Evolutionary conservation across 2,329 filamentous ascomycete genomes (phyloP).

Genomic region (Clonostachys byssicola): DNA sequence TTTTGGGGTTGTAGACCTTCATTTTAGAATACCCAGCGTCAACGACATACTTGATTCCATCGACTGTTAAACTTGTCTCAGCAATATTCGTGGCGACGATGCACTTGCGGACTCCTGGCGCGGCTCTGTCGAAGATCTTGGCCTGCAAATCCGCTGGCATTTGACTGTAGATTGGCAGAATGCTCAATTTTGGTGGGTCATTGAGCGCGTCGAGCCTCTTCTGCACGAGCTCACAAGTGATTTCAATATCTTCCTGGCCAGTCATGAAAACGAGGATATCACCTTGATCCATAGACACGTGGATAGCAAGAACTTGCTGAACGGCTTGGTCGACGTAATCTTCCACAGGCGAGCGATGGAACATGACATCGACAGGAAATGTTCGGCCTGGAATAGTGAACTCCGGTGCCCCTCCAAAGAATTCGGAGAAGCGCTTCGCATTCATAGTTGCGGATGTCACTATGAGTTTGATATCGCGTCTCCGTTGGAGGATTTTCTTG

Average conservation of each 20-base stretch:
- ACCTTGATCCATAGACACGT: conserved; percentile 87
- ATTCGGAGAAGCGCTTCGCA: conserved; percentile 89
- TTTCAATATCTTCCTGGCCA: conserved; percentile 96
- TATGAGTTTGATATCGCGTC: conserved; percentile 90
- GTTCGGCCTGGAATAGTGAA: conserved; percentile 95
- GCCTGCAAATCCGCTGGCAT: conserved; percentile 98
- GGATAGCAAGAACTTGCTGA: conserved; percentile 91
- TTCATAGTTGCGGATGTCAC: conserved; percentile 99
- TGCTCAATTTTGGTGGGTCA: conserved; percentile 89
- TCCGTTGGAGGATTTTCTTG: conserved; percentile 89
- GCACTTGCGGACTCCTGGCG: conserved; percentile 89
- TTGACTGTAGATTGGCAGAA: conserved; percentile 97
- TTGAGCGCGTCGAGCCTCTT: conserved; percentile 86
- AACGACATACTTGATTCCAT: conserved; percentile 99
- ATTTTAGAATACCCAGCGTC: conserved; percentile 95
- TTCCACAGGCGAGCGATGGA: conserved; percentile 88
- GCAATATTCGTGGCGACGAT: conserved; percentile 99
- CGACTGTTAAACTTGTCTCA: conserved; percentile 94
- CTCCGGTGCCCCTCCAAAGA: conserved; percentile 93
- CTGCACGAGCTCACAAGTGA: conserved; percentile 87
- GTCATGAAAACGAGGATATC: conserved; percentile 99
- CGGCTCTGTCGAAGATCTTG: conserved; percentile 92
- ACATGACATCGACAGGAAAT: conserved; percentile 96
- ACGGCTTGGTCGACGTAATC: conserved; percentile 98
- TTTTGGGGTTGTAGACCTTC: conserved; percentile 97